These are phyloP conservation scores for Sugiyamaella castrensis DNA, from an alignment of 1,139 yeast species.

Conservation along the genomic window DNA sequence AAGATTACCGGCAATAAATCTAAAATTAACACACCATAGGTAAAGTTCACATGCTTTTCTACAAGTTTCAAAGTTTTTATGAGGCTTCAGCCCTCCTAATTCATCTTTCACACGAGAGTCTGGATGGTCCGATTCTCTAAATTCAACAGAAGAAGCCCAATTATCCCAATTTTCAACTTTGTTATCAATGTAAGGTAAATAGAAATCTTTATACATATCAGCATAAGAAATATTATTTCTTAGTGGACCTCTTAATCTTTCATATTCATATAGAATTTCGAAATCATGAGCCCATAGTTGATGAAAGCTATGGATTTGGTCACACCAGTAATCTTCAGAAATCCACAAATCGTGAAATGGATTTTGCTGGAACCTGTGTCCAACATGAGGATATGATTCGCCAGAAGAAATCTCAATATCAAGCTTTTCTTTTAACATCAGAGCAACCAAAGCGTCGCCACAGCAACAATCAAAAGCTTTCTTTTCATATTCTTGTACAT, in stretches of 20 bases:
- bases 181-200: slow-evolving; percentile 33
- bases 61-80: slow-evolving; percentile 28
- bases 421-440: slow-evolving; percentile 24
- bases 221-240: slow-evolving; percentile 31
- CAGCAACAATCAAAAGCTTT: slow-evolving; percentile 31
- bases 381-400: slow-evolving; percentile 25
- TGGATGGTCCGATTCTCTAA: slow-evolving; percentile 11
- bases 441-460: slow-evolving; percentile 39
- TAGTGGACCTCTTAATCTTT: slow-evolving; percentile 30
- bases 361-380: slow-evolving; percentile 35
- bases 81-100: slow-evolving; percentile 18
- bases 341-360: slow-evolving; percentile 24
- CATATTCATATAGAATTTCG: slow-evolving; percentile 40
- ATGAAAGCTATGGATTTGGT: slow-evolving; percentile 37
- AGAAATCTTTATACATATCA: slow-evolving; percentile 37
- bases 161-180: slow-evolving; percentile 34
- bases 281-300: slow-evolving; percentile 36
- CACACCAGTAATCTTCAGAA: slow-evolving; percentile 33
- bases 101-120: slow-evolving; percentile 3
- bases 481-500: slow-evolving; percentile 28
- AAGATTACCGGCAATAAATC: slow-evolving; percentile 22
- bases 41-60: slow-evolving; percentile 24
- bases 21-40: slow-evolving; percentile 29
- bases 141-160: slow-evolving; percentile 20
- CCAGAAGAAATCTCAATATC: slow-evolving; percentile 24